Percentiles rank a stretch among this genome's conserved stretches.
Evolutionary conservation across 164 flowering plant species (phyloP).

Genomic region (Echeveria elegans): DNA sequence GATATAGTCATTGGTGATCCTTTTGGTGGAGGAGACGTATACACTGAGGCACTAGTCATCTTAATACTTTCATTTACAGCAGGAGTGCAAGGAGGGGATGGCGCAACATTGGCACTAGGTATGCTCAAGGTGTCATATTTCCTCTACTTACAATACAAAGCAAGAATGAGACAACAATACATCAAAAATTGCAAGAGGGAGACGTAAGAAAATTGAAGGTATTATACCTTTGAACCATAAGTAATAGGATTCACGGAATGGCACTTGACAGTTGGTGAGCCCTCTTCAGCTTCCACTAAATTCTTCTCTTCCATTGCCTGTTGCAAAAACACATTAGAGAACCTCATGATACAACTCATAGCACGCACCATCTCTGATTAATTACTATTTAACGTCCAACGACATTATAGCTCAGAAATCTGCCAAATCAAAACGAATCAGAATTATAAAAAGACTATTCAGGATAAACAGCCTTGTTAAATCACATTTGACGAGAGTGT

Average conservation of each 20-base stretch:
- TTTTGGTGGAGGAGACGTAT: constrained; percentile 67
- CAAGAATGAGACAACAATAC: background rate
- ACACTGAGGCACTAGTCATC: constrained; percentile 27
- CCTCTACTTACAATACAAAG: constrained; percentile 31
- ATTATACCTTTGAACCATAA: background rate
- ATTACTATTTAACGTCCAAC: background rate
- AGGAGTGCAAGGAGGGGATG: constrained; percentile 68
- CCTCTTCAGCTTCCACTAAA: background rate
- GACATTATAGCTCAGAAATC: background rate
- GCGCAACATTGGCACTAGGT: constrained; percentile 30
- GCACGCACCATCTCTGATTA: background rate
- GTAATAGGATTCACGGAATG: background rate
- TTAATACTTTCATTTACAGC: constrained; percentile 35
- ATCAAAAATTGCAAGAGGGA: background rate
- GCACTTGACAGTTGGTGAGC: background rate
- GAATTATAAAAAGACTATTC: no score
- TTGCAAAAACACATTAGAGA: background rate
- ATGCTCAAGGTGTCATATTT: constrained; percentile 34
- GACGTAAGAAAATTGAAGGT: background rate
- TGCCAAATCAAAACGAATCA: no score
- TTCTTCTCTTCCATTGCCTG: background rate
- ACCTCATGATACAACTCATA: background rate
- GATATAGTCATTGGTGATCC: constrained; percentile 92
- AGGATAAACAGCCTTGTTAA: no score
- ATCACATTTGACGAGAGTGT: no score